Base-by-base conservation (phyloP, 2,329 filamentous ascomycete species). In the Sclerotinia minor region DNA sequence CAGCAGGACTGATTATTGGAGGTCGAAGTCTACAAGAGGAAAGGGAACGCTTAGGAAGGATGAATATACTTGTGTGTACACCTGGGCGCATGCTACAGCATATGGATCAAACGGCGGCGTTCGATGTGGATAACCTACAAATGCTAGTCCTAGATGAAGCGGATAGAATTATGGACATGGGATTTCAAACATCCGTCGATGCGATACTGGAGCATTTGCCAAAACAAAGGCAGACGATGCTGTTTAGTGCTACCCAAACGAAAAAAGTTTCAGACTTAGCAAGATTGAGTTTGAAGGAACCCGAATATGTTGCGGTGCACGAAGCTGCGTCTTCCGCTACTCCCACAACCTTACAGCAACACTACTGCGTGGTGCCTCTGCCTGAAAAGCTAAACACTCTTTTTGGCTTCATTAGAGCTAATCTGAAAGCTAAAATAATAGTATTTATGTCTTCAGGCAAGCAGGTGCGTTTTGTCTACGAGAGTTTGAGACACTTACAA, bases 21-120 rank as follows among this genome's bases (percentile, higher is more conserved):
- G 95, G 95, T 52, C 97, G 96, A 83, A 94, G 86, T 77, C 77
- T 97, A 74, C 89, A 91, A 76, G 94, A 97, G 73, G 87, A 99
- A 80, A 88, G 92, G 32, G 92, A 96, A 73, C 86, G 94, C 45
- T 78, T 99, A 69, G 87, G 87, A 3, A 87, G 92, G 71, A 98
- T 99, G 94, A 99, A 98, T 77, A 98, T 99, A 59, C 81, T 99
- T 35, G 92, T 99, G 13, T 96, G 94, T 76, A 99, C 95, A 1
- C 95, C 95, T 0, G 95, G 95, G 1, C 87, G 95, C 47, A 96
- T 99, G 85, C 81, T 98, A 73, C 95, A 99, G 79, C 95, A 99
- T 79, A 83, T 99, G 75, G 94, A 96, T 75, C 94, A 97, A 81
- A 98, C 94, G 0, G 92, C 92, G 0, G 88, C 90, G 24, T 91